phyloP scores from a whole-genome alignment of 441 rosid species.

The Arabidopsis lyrata region DNA sequence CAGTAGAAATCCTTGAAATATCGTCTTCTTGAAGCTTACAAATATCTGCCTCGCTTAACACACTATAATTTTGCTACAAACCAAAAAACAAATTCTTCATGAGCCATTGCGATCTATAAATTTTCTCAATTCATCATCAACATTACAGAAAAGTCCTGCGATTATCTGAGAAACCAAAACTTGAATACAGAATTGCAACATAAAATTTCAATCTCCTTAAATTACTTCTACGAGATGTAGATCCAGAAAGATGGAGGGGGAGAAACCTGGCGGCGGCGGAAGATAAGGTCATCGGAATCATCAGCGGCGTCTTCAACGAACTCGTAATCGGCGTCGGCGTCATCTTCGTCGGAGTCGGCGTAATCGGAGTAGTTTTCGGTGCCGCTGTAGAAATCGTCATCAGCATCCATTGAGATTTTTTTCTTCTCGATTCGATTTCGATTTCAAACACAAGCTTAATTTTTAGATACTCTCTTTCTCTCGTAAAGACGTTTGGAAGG shows the following conservation, averaged over 20 bases:
- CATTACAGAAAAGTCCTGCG: not conserved
- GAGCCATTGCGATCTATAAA: not conserved
- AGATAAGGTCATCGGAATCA: constrained; percentile 70
- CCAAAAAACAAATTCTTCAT: not conserved
- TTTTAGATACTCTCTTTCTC: not conserved
- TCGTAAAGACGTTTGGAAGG: not conserved
- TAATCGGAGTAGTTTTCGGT: constrained; percentile 50
- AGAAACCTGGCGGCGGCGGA: constrained; percentile 73
- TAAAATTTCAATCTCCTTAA: too few species aligned
- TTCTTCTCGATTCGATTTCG: constrained; percentile 26
- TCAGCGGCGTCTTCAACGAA: constrained; percentile 80
- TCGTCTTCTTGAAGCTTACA: constrained; percentile 70
- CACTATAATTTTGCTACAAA: constrained; percentile 62
- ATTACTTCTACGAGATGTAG: too few species aligned
- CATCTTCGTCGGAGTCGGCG: constrained; percentile 51
- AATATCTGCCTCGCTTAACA: constrained; percentile 72
- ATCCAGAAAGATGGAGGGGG: constrained; percentile 2
- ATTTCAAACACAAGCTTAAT: constrained; percentile 5
- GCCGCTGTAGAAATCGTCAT: constrained; percentile 86
- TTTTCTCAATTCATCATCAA: not conserved
- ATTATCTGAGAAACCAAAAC: not conserved
- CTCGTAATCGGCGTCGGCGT: constrained; percentile 71
- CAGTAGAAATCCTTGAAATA: constrained; percentile 61
- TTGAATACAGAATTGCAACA: too few species aligned
- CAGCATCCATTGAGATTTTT: constrained; percentile 49